Conservation (phyloP, 805 yeast genomes). For the Wickerhamiella siamensis region DNA sequence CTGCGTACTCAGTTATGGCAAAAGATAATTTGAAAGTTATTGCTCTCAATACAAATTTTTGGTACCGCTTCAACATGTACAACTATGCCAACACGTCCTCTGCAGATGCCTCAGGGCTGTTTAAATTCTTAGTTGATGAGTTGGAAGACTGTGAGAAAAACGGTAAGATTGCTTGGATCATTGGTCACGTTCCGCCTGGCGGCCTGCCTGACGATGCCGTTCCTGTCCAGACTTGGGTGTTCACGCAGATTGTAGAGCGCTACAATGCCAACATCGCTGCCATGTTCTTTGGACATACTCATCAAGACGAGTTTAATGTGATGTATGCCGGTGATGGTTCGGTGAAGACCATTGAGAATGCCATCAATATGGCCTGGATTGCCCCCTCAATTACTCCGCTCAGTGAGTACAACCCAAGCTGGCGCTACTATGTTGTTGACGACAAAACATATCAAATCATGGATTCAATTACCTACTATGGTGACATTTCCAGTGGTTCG, state of each 20-base stretch:
- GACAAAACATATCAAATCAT: conserved; percentile 42
- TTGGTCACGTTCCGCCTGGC: conserved; percentile 50
- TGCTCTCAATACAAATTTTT: conserved; percentile 51
- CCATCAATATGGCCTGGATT: conserved; percentile 47
- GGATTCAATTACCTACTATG: conserved; percentile 45
- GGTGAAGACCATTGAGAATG: conserved; percentile 31
- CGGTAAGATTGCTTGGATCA: conserved; percentile 57
- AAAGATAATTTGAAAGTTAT: conserved; percentile 43
- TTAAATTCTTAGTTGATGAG: conserved; percentile 48
- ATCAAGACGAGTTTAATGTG: conserved; percentile 50
- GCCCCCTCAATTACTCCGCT: conserved; percentile 54
- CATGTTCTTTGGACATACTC: conserved; percentile 59
- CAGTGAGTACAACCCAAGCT: conserved; percentile 47
- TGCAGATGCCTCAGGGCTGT: conserved; percentile 49
- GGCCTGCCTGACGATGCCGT: conserved; percentile 40
- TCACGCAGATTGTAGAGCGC: conserved; percentile 45
- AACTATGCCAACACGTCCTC: conserved; percentile 35
- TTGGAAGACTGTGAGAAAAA: conserved; percentile 42
- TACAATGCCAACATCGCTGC: conserved; percentile 55
- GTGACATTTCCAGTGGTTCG: conserved; percentile 31
- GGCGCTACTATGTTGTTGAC: conserved; percentile 62
- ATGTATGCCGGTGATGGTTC: conserved; percentile 37
- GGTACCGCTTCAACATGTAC: conserved; percentile 50
- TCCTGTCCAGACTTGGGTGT: conserved; percentile 45
- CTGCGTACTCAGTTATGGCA: conserved; percentile 47